These are phyloP conservation scores for Cucurbita pepo DNA, from an alignment of 306 rosid species.

Conservation along the genomic window DNA sequence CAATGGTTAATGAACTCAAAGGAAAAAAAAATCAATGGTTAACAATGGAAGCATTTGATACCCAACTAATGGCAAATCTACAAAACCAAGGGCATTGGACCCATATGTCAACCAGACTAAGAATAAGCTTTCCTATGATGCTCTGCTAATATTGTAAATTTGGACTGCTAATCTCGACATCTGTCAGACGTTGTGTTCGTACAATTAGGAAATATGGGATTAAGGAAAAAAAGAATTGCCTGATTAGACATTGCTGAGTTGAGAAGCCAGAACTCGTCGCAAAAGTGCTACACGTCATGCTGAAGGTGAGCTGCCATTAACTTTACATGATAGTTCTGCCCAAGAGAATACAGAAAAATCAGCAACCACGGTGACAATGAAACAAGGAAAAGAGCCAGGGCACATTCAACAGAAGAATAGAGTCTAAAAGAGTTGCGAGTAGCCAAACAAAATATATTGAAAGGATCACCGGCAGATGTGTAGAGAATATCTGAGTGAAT, in stretches of 20 bases:
- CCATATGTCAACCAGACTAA: not conserved
- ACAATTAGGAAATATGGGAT: not conserved
- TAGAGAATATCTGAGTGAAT: not conserved
- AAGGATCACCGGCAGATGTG: not conserved
- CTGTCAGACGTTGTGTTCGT: not conserved
- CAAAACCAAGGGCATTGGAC: slow-evolving; percentile 2
- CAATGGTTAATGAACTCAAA: not conserved
- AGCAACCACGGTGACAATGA: not conserved
- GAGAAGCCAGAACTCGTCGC: not conserved
- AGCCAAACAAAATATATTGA: not conserved
- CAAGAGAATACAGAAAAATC: not conserved
- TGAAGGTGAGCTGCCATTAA: not conserved
- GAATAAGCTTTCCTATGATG: not conserved
- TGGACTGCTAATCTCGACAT: not conserved
- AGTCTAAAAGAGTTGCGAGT: not conserved
- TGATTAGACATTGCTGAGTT: not conserved
- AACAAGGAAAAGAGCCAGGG: not conserved
- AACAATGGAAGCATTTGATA: not conserved
- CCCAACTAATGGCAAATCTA: slow-evolving; percentile 2
- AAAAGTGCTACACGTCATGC: not conserved
- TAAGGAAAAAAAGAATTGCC: not conserved
- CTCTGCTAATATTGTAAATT: not conserved
- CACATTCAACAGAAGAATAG: not conserved
- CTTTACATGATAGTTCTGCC: not conserved
- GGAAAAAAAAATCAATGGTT: not conserved